phyloP scores from a whole-genome alignment of 148 eudicot genomes.

The Chenopodium suecicum region DNA sequence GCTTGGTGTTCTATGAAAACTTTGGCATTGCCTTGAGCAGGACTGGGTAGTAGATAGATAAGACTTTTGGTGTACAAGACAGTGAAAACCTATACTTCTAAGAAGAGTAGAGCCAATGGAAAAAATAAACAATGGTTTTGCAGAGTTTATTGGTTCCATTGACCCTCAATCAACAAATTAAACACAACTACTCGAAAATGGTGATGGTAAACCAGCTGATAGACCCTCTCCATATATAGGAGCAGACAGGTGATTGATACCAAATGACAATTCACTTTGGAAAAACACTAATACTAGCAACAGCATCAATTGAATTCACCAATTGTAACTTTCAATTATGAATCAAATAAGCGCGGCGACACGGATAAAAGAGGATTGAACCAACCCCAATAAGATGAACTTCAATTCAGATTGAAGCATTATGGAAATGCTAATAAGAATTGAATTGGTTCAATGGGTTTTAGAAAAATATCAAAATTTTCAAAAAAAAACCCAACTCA shows the following conservation, averaged over 20 bases:
- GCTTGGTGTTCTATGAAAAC: background rate
- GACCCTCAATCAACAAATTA: background rate
- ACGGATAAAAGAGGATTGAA: conserved; percentile 11
- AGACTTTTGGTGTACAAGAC: background rate
- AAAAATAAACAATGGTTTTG: background rate
- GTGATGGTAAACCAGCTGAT: background rate
- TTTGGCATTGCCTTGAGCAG: conserved; percentile 6
- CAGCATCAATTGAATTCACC: background rate
- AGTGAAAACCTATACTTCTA: background rate
- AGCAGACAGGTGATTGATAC: background rate
- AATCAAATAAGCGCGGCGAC: conserved; percentile 8
- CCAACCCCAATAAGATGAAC: background rate
- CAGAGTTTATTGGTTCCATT: background rate
- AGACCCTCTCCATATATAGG: background rate
- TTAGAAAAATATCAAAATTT: conserved; percentile 4
- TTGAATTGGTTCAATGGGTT: conserved; percentile 3
- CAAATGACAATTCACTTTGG: background rate
- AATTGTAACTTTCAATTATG: background rate
- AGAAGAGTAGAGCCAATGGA: background rate
- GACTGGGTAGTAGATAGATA: background rate
- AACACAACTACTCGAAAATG: background rate
- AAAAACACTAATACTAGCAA: conserved; percentile 6
- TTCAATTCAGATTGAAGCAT: background rate
- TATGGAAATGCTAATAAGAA: conserved; percentile 20
- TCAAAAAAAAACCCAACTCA: background rate